Evolutionary conservation across 352 stramenopile genomes (phyloP).

Genomic region (Phytophthora cactorum): DNA sequence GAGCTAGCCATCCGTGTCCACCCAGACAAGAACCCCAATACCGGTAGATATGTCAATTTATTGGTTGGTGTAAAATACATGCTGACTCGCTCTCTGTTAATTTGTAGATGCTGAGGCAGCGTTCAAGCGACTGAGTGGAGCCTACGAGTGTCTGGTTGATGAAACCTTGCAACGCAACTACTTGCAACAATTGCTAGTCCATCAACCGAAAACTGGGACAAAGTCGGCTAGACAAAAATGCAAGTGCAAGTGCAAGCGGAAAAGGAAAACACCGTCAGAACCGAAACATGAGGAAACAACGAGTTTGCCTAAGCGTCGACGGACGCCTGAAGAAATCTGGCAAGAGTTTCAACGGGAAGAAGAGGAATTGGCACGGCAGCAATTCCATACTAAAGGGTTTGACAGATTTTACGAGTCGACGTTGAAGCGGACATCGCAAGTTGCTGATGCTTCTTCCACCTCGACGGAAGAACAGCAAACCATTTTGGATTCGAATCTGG

Average conservation of each 20-base stretch:
- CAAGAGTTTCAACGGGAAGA: conserved; percentile 72
- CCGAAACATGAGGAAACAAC: conserved; percentile 1
- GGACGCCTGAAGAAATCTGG: conserved; percentile 76
- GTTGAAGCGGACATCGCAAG: not conserved
- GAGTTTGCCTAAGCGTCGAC: conserved; percentile 21
- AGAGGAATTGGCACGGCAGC: conserved; percentile 57
- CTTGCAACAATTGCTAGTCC: conserved; percentile 37
- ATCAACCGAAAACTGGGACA: conserved; percentile 3
- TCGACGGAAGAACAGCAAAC: conserved; percentile 29
- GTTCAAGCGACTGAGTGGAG: conserved; percentile 80
- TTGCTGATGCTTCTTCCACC: not conserved
- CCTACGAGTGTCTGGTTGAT: conserved; percentile 77
- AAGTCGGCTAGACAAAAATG: conserved; percentile 17
- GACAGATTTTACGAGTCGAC: conserved; percentile 53
- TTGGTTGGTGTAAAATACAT: conserved; percentile 1
- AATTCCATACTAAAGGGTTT: conserved; percentile 74
- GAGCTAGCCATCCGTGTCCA: conserved; percentile 58
- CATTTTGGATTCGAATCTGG: conserved; percentile 47
- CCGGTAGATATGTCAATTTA: conserved; percentile 23
- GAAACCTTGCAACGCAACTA: conserved; percentile 60
- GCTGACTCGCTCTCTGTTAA: not conserved
- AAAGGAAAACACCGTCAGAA: conserved; percentile 13
- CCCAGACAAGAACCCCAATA: conserved; percentile 64
- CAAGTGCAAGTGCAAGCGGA: conserved; percentile 30
- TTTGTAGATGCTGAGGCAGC: conserved; percentile 67